Evolutionary conservation across 192 early-diverging fungal genomes (phyloP).

Genomic region (Phlyctochytrium arcticum): DNA sequence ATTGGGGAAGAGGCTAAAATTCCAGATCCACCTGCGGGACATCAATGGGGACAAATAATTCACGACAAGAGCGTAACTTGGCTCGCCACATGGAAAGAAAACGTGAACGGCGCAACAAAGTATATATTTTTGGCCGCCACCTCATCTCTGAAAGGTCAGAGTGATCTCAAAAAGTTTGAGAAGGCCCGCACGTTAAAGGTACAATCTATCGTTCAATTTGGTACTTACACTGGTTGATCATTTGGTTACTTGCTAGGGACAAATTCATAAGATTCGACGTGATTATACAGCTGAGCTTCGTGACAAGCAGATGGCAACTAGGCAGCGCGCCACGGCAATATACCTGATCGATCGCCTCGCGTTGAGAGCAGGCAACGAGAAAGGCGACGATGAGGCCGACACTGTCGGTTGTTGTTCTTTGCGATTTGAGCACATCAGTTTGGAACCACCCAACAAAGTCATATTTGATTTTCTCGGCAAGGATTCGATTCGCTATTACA

Average conservation of each 20-base stretch:
- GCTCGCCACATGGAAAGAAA: conserved; percentile 98
- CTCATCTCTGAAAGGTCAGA: conserved; percentile 92
- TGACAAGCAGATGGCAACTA: conserved; percentile 71
- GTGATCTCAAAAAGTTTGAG: conserved; percentile 94
- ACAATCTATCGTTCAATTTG: background rate
- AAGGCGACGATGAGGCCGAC: conserved; percentile 92
- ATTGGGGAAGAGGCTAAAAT: conserved; percentile 71
- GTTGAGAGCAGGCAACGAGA: conserved; percentile 96
- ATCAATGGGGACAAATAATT: conserved; percentile 80
- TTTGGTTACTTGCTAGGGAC: conserved; percentile 1
- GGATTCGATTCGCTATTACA: conserved; percentile 93
- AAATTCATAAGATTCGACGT: conserved; percentile 68
- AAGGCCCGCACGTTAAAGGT: conserved; percentile 85
- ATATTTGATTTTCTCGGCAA: conserved; percentile 97
- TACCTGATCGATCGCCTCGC: conserved; percentile 94
- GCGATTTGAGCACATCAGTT: conserved; percentile 83
- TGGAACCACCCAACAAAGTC: conserved; percentile 79
- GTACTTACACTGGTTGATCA: background rate
- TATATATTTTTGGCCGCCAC: conserved; percentile 94
- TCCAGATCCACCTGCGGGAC: conserved; percentile 82
- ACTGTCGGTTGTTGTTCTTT: conserved; percentile 98
- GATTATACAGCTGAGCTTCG: conserved; percentile 78
- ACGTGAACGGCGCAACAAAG: conserved; percentile 88
- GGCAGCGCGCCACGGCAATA: conserved; percentile 90
- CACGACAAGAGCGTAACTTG: conserved; percentile 93